A percentile compares a stretch with the other conserved stretches of the same genome.
Evolutionary conservation across 2,329 filamentous ascomycete genomes (phyloP).

Genomic region (Endocalyx cinctus): DNA sequence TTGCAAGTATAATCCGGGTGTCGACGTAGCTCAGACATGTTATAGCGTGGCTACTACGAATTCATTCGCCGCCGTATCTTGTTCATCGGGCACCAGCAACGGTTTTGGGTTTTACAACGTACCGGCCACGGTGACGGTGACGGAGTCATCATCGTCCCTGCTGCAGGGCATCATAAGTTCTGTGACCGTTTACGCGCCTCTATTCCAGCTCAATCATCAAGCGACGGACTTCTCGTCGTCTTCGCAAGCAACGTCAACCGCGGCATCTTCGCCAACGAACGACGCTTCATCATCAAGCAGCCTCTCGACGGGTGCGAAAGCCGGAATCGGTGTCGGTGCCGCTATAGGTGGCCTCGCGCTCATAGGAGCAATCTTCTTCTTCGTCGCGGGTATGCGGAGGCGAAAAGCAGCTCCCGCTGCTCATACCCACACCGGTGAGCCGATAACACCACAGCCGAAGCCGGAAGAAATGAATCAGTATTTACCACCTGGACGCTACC

Average conservation of each 20-base stretch:
- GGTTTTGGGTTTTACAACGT: conserved; percentile 2
- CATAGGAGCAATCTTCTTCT: not conserved
- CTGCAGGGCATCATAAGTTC: conserved; percentile 2
- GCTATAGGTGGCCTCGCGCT: conserved; percentile 8
- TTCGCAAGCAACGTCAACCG: conserved; percentile 1
- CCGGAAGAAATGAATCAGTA: too few species aligned
- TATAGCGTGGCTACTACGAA: conserved; percentile 3
- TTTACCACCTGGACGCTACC: too few species aligned
- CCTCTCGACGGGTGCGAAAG: conserved; percentile 7
- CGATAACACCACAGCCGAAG: conserved; percentile 1
- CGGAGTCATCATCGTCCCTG: conserved; percentile 2
- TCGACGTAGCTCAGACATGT: conserved; percentile 6
- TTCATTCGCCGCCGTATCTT: conserved; percentile 3
- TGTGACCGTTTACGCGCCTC: conserved; percentile 20
- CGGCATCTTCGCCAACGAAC: conserved; percentile 2
- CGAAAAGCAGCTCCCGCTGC: not conserved
- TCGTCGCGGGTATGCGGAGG: not conserved
- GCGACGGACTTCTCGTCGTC: conserved; percentile 16
- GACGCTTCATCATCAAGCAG: not conserved
- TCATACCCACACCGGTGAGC: conserved; percentile 1
- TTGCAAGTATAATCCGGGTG: conserved; percentile 9
- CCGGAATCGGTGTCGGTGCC: conserved; percentile 16
- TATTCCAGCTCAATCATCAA: conserved; percentile 27
- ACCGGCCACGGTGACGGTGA: conserved; percentile 2
- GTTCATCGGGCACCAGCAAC: conserved; percentile 4